phyloP scores from a whole-genome alignment of 2,329 filamentous ascomycete genomes.

The Microsporum ferrugineum region DNA sequence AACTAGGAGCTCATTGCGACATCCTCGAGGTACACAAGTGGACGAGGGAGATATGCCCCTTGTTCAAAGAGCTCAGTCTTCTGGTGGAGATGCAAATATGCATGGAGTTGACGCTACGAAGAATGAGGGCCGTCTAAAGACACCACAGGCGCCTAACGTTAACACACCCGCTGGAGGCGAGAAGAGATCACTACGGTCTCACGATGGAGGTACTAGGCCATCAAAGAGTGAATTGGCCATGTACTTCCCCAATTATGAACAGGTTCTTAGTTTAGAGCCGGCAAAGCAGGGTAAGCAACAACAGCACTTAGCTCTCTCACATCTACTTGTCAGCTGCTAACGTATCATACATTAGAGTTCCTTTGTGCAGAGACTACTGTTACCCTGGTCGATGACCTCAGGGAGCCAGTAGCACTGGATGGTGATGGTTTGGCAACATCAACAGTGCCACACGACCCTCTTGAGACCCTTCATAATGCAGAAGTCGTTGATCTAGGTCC shows the following conservation, averaged over 20 bases:
- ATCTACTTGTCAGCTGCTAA: neutral
- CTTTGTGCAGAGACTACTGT: constrained; percentile 63
- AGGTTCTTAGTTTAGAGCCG: constrained; percentile 75
- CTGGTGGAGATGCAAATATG: neutral
- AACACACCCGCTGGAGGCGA: constrained; percentile 28
- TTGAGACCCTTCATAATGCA: constrained; percentile 29
- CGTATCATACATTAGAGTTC: constrained; percentile 44
- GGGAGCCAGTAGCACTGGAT: constrained; percentile 17
- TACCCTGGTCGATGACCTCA: constrained; percentile 52
- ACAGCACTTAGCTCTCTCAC: neutral
- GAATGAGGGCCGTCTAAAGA: neutral
- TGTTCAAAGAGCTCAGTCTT: neutral
- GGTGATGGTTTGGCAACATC: neutral
- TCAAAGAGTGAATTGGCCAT: constrained; percentile 84
- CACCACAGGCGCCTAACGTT: neutral
- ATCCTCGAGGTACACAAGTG: neutral
- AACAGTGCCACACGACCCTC: constrained; percentile 22
- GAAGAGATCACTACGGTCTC: constrained; percentile 69
- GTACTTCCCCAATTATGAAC: constrained; percentile 91
- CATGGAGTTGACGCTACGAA: neutral
- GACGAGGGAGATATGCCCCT: neutral
- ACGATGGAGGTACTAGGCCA: constrained; percentile 60
- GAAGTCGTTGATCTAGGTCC: constrained; percentile 35
- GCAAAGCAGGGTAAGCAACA: constrained; percentile 56
- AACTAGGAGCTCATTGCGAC: neutral